phyloP scores from a whole-genome alignment of 371 early-diverging fungal genomes.

The Rhizopus delemar region DNA sequence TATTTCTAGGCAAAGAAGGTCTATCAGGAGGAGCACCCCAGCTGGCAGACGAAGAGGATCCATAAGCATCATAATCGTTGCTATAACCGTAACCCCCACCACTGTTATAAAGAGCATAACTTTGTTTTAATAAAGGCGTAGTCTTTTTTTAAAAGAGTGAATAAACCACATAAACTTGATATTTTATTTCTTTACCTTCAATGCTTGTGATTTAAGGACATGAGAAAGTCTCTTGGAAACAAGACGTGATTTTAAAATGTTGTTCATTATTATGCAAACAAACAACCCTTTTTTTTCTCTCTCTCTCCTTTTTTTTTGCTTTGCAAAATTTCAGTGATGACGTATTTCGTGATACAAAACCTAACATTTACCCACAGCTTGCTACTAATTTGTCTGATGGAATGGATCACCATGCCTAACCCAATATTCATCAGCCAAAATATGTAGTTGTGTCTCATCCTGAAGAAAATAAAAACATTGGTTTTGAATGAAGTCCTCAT shows the following conservation, averaged over 20 bases:
- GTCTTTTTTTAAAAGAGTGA: slow-evolving; percentile 17
- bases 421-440: too few species aligned
- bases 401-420: too few species aligned
- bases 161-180: neutral
- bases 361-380: too few species aligned
- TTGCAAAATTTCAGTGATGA: slow-evolving; percentile 1
- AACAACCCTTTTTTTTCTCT: slow-evolving; percentile 4
- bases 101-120: slow-evolving; percentile 29
- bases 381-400: too few species aligned
- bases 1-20: slow-evolving; percentile 55
- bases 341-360: neutral
- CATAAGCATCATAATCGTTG: slow-evolving; percentile 38
- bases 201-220: neutral
- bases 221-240: neutral
- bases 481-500: too few species aligned
- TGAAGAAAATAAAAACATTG: too few species aligned
- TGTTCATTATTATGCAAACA: slow-evolving; percentile 15
- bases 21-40: slow-evolving; percentile 41
- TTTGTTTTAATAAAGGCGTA: slow-evolving; percentile 18
- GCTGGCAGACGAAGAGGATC: slow-evolving; percentile 17
- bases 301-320: neutral
- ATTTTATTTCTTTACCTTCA: slow-evolving; percentile 8
- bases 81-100: slow-evolving; percentile 38
- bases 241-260: slow-evolving; percentile 9
- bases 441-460: too few species aligned